Evolutionary conservation across 2,329 filamentous ascomycete genomes (phyloP), one percentile per base, ranked within the genome.

Genomic region (Sporothrix globosa): DNA sequence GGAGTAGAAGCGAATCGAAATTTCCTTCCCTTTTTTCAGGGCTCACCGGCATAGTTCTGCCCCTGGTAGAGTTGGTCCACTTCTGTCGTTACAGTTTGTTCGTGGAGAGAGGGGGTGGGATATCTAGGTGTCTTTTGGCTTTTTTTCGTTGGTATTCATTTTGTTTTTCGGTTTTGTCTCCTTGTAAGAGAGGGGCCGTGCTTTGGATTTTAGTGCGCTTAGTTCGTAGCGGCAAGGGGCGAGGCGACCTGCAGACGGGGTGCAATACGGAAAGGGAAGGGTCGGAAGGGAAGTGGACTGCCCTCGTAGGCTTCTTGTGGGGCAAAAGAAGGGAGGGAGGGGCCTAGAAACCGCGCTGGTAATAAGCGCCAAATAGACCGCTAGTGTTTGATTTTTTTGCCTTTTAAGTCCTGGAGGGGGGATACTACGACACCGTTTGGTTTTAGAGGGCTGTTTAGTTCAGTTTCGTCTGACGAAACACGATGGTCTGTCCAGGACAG

Each of bases 171-270:
- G 34, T 34, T 34, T 7, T 30, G 24, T 46, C 41, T 24, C 60
- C n/a, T 41, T 27, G 30, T 6, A 5, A 19, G 5, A 44, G 27
- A 24, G 21, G 17, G 34, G 65, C 30, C 46, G 41, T 44, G 41
- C 27, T 60, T 67, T 46, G 34, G 21, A 7, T 41, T 44, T 63
- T 63, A 63, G 58, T 63, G 58, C 58, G 58, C 21, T 39, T 68
- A 63, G 48, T 52, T 67, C 30, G n/a, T 10, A 30, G 61, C 73
- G 73, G 73, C 70, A 73, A 73, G 73, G 73, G 71, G 73, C 73
- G 73, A 73, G 69, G 73, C 73, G 73, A 69, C 54, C 70, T 73
- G 73, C 73, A 73, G 60, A 54, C 56, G 68, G 66, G 46, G 63
- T 52, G 44, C 46, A 52, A 13, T 66, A 48, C 58, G 56, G 39